phyloP scores from a whole-genome alignment of 1,284 basidiomycete species.

The Rhodofomes roseus region DNA sequence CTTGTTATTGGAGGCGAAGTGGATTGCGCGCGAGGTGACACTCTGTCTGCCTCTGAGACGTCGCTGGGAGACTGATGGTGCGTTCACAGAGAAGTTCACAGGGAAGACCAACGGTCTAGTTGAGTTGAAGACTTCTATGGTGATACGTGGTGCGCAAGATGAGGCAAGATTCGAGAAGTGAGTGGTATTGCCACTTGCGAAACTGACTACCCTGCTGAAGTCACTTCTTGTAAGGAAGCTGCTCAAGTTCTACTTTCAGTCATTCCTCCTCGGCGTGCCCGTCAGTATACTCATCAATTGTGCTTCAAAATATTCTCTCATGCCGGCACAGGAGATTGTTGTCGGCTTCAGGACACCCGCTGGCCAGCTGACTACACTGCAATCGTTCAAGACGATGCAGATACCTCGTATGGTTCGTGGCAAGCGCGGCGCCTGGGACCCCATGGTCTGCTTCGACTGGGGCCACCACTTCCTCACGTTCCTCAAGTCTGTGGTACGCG shows the following conservation, averaged over 20 bases:
- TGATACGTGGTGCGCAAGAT: constrained; percentile 68
- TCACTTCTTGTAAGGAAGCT: constrained; percentile 54
- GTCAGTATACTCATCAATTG: constrained; percentile 42
- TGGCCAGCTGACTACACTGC: constrained; percentile 61
- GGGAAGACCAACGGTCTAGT: constrained; percentile 67
- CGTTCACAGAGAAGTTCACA: constrained; percentile 49
- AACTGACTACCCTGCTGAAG: not conserved
- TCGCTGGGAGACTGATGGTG: too few species aligned
- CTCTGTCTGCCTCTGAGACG: too few species aligned
- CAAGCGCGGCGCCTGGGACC: constrained; percentile 76
- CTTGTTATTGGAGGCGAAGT: constrained; percentile 93
- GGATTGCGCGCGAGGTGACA: constrained; percentile 88
- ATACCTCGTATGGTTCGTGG: constrained; percentile 74
- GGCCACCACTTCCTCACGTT: constrained; percentile 61
- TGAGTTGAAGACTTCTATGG: constrained; percentile 91
- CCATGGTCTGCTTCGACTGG: constrained; percentile 72
- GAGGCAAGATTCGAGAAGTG: constrained; percentile 83
- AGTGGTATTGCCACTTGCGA: constrained; percentile 16
- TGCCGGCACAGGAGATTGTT: constrained; percentile 63
- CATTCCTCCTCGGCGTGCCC: constrained; percentile 87
- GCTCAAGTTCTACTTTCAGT: constrained; percentile 95
- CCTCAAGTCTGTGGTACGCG: constrained; percentile 37
- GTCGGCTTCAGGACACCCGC: constrained; percentile 88
- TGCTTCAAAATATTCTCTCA: not conserved
- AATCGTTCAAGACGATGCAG: constrained; percentile 69